A percentile compares a stretch with the other conserved stretches of the same genome.
Evolutionary conservation across 805 yeast genomes (phyloP).

Genomic region (Ogataea pilisensis): DNA sequence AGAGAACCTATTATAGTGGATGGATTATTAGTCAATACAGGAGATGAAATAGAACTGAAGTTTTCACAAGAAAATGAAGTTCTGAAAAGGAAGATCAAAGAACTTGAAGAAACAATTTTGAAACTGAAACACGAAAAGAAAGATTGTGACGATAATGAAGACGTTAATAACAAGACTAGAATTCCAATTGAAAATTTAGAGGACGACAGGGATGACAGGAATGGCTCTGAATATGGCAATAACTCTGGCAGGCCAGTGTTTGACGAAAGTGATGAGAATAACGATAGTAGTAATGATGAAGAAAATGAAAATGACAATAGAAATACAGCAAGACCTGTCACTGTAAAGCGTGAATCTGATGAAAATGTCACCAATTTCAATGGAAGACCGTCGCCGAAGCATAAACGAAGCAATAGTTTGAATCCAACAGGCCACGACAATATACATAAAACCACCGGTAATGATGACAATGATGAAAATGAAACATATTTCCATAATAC

Average conservation of each 20-base stretch:
- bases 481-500: neutral
- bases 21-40: constrained; percentile 28
- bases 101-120: constrained; percentile 22
- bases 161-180: too few species aligned
- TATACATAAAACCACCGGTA: too few species aligned
- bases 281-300: neutral
- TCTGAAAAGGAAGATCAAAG: constrained; percentile 23
- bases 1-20: constrained; percentile 33
- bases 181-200: too few species aligned
- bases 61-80: constrained; percentile 28
- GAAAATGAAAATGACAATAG: neutral
- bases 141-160: neutral
- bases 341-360: neutral
- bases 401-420: too few species aligned
- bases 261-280: neutral
- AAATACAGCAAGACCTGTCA: neutral
- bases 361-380: neutral
- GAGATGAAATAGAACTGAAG: constrained; percentile 20
- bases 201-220: too few species aligned
- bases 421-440: too few species aligned
- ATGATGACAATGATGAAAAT: neutral
- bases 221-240: too few species aligned
- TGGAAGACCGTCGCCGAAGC: too few species aligned
- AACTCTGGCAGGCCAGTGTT: too few species aligned
- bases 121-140: constrained; percentile 5